Conservation (phyloP, 495 filamentous ascomycete species). For the Aspergillus steynii region DNA sequence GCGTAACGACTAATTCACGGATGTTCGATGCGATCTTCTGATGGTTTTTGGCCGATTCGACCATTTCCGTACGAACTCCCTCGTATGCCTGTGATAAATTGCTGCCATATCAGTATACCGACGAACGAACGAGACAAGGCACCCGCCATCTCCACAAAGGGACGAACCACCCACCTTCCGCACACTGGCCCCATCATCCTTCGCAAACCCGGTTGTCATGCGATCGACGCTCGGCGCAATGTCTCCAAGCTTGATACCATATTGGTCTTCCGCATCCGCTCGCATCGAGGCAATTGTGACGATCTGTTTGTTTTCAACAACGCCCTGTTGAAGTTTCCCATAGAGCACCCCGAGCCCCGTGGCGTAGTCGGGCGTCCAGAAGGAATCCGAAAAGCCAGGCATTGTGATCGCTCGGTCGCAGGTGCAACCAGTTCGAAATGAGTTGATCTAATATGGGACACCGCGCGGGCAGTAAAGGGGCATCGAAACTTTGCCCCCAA, state of each 20-base stretch:
- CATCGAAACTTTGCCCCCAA: constrained; percentile 1
- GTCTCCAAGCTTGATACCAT: constrained; percentile 76
- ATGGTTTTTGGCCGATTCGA: constrained; percentile 85
- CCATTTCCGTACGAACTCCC: constrained; percentile 92
- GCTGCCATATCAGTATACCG: constrained; percentile 8
- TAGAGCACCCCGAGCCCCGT: constrained; percentile 94
- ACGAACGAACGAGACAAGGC: not conserved
- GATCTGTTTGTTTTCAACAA: constrained; percentile 92
- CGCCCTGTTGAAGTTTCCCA: constrained; percentile 93
- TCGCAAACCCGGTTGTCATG: constrained; percentile 73
- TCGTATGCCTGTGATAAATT: constrained; percentile 77
- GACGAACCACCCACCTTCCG: constrained; percentile 66
- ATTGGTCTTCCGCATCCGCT: constrained; percentile 91
- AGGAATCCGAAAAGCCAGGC: constrained; percentile 89
- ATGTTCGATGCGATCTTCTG: constrained; percentile 95
- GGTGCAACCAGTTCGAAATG: not conserved
- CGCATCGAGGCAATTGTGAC: constrained; percentile 89
- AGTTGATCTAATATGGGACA: not conserved
- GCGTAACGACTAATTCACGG: constrained; percentile 88
- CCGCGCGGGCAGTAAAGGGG: constrained; percentile 2
- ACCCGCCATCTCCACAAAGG: not conserved
- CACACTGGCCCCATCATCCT: constrained; percentile 95
- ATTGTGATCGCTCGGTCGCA: constrained; percentile 48
- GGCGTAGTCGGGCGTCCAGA: constrained; percentile 94
- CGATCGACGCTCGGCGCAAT: constrained; percentile 83